Evolutionary conservation across 164 flowering plant genomes (phyloP).

Genomic region (Nymphaea thermarum): DNA sequence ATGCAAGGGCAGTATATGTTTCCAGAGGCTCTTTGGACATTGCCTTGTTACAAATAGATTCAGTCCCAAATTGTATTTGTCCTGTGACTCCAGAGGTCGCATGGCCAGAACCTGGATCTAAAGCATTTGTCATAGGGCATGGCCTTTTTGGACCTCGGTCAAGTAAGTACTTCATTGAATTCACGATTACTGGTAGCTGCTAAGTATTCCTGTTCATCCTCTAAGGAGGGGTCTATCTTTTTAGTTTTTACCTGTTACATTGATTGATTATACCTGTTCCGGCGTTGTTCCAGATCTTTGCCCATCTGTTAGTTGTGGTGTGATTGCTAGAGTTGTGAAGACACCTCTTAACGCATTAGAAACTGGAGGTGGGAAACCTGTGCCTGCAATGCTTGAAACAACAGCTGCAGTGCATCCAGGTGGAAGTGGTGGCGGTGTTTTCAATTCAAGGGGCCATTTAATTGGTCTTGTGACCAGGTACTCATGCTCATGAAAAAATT

Average conservation of each 20-base stretch:
- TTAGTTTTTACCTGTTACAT: background rate
- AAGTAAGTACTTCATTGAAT: constrained; percentile 27
- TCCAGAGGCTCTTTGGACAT: constrained; percentile 80
- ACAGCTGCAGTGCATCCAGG: constrained; percentile 98
- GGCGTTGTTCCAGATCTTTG: constrained; percentile 32
- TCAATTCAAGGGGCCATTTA: constrained; percentile 72
- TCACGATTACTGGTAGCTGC: background rate
- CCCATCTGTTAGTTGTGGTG: constrained; percentile 71
- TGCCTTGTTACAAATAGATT: constrained; percentile 72
- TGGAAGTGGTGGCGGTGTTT: constrained; percentile 91
- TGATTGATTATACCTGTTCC: constrained; percentile 2
- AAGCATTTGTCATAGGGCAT: constrained; percentile 79
- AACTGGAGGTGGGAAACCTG: constrained; percentile 12
- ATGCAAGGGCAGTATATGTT: constrained; percentile 59
- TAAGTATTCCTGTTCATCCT: no score
- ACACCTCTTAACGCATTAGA: constrained; percentile 20
- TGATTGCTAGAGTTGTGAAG: constrained; percentile 67
- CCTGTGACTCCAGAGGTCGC: constrained; percentile 42
- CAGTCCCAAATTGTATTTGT: constrained; percentile 43
- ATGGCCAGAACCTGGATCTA: constrained; percentile 60
- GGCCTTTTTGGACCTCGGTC: constrained; percentile 92
- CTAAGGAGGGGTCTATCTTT: no score
- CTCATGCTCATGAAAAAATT: no score
- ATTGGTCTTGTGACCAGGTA: constrained; percentile 95
- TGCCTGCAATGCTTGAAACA: constrained; percentile 88